Percentiles rank a stretch among this genome's conserved stretches.
phyloP scores from a whole-genome alignment of 2,329 filamentous ascomycete species.

The Fusarium newnesense region DNA sequence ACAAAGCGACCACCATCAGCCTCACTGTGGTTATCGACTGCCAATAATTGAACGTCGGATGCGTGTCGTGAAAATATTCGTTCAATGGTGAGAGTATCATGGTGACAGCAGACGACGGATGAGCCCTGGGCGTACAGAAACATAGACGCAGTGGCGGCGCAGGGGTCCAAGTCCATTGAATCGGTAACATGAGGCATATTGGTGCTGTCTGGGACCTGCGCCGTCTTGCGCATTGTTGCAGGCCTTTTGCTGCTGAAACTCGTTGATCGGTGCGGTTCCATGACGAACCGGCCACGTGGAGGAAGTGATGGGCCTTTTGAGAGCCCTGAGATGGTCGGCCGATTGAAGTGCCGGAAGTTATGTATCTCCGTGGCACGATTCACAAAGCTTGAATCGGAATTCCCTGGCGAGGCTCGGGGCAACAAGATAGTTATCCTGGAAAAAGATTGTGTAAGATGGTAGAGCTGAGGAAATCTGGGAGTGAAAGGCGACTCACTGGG shows the following conservation, averaged over 20 bases:
- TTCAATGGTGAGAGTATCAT: constrained; percentile 91
- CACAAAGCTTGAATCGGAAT: too few relatives aligned
- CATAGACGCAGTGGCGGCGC: constrained; percentile 89
- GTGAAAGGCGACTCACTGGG: too few relatives aligned
- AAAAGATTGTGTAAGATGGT: too few relatives aligned
- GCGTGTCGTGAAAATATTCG: constrained; percentile 86
- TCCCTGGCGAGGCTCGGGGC: too few relatives aligned
- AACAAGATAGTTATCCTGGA: too few relatives aligned
- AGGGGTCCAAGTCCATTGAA: constrained; percentile 78
- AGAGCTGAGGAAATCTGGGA: too few relatives aligned
- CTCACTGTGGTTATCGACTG: constrained; percentile 92
- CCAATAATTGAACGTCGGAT: constrained; percentile 84
- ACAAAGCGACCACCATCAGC: constrained; percentile 84
- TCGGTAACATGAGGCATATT: constrained; percentile 62
- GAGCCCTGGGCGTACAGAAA: constrained; percentile 89
- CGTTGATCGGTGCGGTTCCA: constrained; percentile 69
- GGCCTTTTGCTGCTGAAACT: constrained; percentile 64
- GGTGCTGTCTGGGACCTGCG: constrained; percentile 60
- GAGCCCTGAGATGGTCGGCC: too few relatives aligned
- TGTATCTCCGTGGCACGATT: too few relatives aligned
- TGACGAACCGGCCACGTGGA: constrained; percentile 60
- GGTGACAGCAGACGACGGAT: constrained; percentile 86
- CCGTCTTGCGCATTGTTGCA: constrained; percentile 58
- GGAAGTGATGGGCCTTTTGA: constrained; percentile 63
- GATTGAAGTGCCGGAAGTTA: too few relatives aligned